phyloP scores from a whole-genome alignment of 768 basidiomycete genomes.

The Sarcomyxa edulis region DNA sequence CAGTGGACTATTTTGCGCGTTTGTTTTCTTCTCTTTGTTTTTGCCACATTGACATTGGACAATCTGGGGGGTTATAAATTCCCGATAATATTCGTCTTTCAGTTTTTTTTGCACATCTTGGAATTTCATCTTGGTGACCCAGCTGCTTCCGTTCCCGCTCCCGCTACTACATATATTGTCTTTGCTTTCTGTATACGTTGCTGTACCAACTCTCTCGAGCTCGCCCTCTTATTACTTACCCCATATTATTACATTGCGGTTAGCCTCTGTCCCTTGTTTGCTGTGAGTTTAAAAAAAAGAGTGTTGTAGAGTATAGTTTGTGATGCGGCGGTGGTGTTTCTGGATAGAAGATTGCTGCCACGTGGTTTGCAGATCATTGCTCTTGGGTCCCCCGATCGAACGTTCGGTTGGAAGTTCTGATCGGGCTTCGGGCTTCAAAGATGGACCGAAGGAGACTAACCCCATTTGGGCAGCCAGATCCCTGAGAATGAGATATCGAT shows the following conservation, averaged over 20 bases:
- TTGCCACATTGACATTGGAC: not conserved
- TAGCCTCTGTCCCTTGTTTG: too few relatives aligned
- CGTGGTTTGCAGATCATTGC: not conserved
- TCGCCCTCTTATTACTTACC: too few relatives aligned
- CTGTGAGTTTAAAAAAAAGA: too few relatives aligned
- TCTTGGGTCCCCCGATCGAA: slow-evolving; percentile 2
- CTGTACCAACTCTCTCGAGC: not conserved
- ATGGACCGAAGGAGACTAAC: too few relatives aligned
- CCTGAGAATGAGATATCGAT: not conserved
- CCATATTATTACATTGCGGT: too few relatives aligned
- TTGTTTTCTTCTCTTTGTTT: not conserved
- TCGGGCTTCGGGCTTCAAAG: slow-evolving; percentile 1
- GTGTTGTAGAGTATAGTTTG: too few relatives aligned
- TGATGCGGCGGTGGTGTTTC: too few relatives aligned
- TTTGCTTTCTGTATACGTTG: not conserved
- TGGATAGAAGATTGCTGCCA: too few relatives aligned
- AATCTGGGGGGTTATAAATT: slow-evolving; percentile 2
- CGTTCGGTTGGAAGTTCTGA: slow-evolving; percentile 8
- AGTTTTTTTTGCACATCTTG: not conserved
- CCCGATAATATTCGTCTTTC: not conserved
- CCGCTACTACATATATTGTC: too few relatives aligned
- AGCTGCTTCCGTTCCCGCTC: not conserved
- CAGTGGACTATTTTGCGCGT: too few relatives aligned
- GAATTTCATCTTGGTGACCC: not conserved
- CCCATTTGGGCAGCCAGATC: not conserved